Percentiles rank a stretch among this genome's conserved stretches.
phyloP scores from a whole-genome alignment of 371 early-diverging fungal genomes.

The Paramicrosporidium saccamoebae region DNA sequence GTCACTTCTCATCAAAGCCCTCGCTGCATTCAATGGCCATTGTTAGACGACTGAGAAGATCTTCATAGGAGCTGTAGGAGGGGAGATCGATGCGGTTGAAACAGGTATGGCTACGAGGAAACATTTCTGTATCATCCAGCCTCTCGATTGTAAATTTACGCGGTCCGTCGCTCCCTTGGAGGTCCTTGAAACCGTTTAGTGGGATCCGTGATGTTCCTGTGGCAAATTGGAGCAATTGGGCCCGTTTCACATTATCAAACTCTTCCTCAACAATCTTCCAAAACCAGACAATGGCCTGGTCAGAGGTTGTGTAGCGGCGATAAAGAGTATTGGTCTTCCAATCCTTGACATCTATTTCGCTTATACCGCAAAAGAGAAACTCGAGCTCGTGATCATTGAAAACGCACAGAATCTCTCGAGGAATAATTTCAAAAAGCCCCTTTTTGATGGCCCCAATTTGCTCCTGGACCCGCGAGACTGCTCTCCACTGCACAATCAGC shows the following conservation, averaged over 20 bases:
- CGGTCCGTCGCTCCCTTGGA: constrained; percentile 86
- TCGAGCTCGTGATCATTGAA: constrained; percentile 95
- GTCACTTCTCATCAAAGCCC: constrained; percentile 39
- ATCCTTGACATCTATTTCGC: constrained; percentile 93
- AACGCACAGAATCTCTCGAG: constrained; percentile 58
- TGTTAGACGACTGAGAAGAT: constrained; percentile 36
- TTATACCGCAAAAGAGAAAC: constrained; percentile 85
- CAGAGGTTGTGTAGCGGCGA: constrained; percentile 73
- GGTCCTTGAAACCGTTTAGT: constrained; percentile 87
- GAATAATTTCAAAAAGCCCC: constrained; percentile 85
- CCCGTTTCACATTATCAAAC: constrained; percentile 76
- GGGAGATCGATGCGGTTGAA: constrained; percentile 88
- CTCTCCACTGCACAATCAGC: constrained; percentile 28
- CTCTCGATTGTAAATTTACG: constrained; percentile 86
- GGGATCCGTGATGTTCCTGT: constrained; percentile 94
- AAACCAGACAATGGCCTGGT: constrained; percentile 88
- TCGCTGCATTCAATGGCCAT: constrained; percentile 74
- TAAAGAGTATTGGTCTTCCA: constrained; percentile 97
- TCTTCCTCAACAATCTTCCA: constrained; percentile 64
- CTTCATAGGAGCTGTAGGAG: constrained; percentile 22
- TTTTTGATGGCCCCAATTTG: constrained; percentile 72
- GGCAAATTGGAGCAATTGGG: constrained; percentile 79
- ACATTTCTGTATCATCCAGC: constrained; percentile 35
- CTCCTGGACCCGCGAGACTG: constrained; percentile 50
- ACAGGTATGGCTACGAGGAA: constrained; percentile 84